Evolutionary conservation across 495 filamentous ascomycete genomes (phyloP), one percentile per base, ranked within the genome.

Genomic region (Penicillium mononematosum): DNA sequence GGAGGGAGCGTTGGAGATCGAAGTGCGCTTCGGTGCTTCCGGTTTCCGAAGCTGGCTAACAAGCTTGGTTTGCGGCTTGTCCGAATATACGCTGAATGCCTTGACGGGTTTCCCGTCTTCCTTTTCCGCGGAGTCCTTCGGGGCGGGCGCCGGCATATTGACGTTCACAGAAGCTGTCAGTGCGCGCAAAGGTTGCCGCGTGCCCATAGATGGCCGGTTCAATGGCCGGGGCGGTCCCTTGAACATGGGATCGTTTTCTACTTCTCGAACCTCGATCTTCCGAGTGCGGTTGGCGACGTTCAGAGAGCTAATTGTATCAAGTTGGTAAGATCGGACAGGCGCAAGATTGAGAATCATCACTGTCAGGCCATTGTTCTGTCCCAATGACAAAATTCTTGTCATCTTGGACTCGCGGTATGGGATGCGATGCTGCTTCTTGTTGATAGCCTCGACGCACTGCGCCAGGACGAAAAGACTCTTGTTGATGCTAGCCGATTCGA

Each of bases 401-500:
- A 98, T 97, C 77, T 98, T 98, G 24, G 86, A 90, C 69, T 98
- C 94, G 52, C 92, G 83, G 67, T 95, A 97, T 0, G 94, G 94
- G 57, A 98, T 93, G 22, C 94, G 84, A 50, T 82, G 82, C 50
- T 87, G 83, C 65, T 89, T 88, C 65, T 85, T 86, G 55, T 80
- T 83, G 61, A 98, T 98, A 14, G 94, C 94, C 72, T 98, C 94
- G 44, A 98, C 91, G 64, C 94, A 98, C 68, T 97, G 92, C 22
- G 91, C 91, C 29, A 98, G 76, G 31, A 96, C 92, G 63, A 98
- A 98, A 11, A 98, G 79, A 59, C 88, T 92, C 76, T 97, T 98
- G 79, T 98, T 98, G 78, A 98, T 98, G 67, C 91, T 95, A 2
- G 92, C 91, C n/a, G 91, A 96, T 70, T 98, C 94, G 2, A 95